Conservation (phyloP, 768 basidiomycete genomes). For the Pilatotrama ljubarskyi region DNA sequence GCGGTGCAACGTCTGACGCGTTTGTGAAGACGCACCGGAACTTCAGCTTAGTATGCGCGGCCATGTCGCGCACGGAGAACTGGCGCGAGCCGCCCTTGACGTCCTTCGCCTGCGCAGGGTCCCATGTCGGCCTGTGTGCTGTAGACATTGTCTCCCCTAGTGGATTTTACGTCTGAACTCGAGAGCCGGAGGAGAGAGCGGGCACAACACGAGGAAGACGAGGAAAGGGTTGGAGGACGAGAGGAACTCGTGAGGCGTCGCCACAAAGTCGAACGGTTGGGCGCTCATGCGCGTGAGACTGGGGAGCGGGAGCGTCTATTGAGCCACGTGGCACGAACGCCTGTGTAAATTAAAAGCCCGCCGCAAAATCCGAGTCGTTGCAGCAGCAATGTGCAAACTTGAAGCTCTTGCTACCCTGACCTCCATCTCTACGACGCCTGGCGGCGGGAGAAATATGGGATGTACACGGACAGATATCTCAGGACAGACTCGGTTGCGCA, state of each 20-base stretch:
- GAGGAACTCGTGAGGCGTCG: neutral
- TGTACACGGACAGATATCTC: too few species aligned
- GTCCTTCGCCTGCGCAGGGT: conserved; percentile 92
- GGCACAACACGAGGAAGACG: neutral
- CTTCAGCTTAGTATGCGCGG: conserved; percentile 95
- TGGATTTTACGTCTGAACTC: too few species aligned
- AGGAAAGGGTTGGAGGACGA: neutral
- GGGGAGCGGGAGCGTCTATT: neutral
- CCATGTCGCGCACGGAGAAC: conserved; percentile 91
- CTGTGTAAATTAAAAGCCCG: too few species aligned
- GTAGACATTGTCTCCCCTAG: conserved; percentile 61
- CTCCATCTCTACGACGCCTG: too few species aligned
- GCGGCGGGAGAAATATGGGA: too few species aligned
- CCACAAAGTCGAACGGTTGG: conserved; percentile 9
- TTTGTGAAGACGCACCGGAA: conserved; percentile 68
- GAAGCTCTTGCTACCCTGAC: too few species aligned
- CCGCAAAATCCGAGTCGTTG: too few species aligned
- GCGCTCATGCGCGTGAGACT: neutral
- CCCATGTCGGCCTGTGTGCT: conserved; percentile 96
- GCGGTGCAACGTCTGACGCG: neutral
- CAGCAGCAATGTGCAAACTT: too few species aligned
- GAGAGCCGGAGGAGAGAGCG: neutral
- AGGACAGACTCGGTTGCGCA: too few species aligned
- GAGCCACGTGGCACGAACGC: neutral
- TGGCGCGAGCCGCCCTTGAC: conserved; percentile 91